A percentile compares a stretch with the other conserved stretches of the same genome.
phyloP scores from a whole-genome alignment of 805 yeast genomes.

The Ogataea nakhonphanomensis region DNA sequence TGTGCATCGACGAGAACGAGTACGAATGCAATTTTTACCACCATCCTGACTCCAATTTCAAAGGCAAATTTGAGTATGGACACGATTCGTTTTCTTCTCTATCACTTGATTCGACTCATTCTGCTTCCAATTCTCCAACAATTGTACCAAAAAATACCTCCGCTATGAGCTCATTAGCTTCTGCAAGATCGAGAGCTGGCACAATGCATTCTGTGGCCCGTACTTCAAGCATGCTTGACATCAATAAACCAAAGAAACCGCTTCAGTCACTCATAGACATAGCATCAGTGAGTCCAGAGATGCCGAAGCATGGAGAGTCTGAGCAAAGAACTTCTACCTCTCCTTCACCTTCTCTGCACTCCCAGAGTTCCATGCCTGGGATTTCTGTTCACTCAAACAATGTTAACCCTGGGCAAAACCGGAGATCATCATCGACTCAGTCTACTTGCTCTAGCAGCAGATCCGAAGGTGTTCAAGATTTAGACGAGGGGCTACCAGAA shows the following conservation, averaged over 20 bases:
- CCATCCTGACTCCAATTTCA: constrained; percentile 18
- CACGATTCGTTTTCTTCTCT: constrained; percentile 15
- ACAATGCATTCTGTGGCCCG: constrained; percentile 11
- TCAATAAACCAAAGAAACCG: constrained; percentile 12
- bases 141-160: constrained; percentile 8
- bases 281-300: constrained; percentile 5
- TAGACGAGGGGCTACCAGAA: not conserved
- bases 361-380: constrained; percentile 1
- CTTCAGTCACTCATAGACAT: constrained; percentile 12
- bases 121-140: not conserved
- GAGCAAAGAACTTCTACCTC: constrained; percentile 3
- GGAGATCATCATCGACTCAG: not conserved
- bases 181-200: constrained; percentile 16
- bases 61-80: constrained; percentile 24
- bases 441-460: too few relatives aligned
- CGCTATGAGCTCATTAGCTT: constrained; percentile 11
- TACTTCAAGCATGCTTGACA: constrained; percentile 16
- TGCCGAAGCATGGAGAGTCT: constrained; percentile 9
- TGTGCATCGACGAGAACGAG: constrained; percentile 53
- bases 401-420: too few relatives aligned
- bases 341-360: constrained; percentile 4
- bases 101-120: constrained; percentile 6
- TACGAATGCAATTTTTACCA: constrained; percentile 27
- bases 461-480: not conserved
- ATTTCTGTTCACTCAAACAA: constrained; percentile 1